Base-by-base conservation (phyloP, 2,329 filamentous ascomycete genomes). In the Paecilomyces variotii region DNA sequence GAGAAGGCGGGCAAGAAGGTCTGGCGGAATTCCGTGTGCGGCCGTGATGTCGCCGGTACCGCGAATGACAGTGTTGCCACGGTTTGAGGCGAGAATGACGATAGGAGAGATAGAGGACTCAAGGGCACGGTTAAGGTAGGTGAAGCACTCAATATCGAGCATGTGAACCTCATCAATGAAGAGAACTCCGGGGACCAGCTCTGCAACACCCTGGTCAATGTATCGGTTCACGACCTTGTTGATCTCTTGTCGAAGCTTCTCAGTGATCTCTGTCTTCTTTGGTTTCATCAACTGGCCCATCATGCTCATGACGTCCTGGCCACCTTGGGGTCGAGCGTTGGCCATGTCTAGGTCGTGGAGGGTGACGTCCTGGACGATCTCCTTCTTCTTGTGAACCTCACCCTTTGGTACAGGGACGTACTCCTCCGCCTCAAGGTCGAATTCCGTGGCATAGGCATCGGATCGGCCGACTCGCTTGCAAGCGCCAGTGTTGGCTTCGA, bases 141-240 rank as follows among this genome's bases (percentile, higher is more conserved):
- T 97, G 79, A 97, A 99, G 80, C 92, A 96, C 80, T 99, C 94
- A 67, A 99, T 89, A 75, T 99, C 94, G 68, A 99, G 91, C 94
- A 99, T 99, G 80, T 99, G 93, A 61, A 96, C 93, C 91, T 99
- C 94, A 70, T 99, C 94, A 67, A 99, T 99, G 79, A 99, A 99
- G 54, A 99, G 82, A 61, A 99, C 94, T 67, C 94, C 94, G 1
- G 94, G 94, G n/a, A 99, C 92, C 59, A 99, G 84, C 79, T 99
- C 94, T 5, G 94, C 94, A 32, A 97, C 91, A 62, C 94, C 94
- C 78, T 97, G 93, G 73, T 97, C 94, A 67, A 99, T 99, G 78
- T 97, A 99, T 76, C 93, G 91, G 82, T 91, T 96, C 65, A 99
- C 94, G 30, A 99, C 93, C 80, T 97, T 97, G 84, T 99, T 97